A percentile compares a stretch with the other conserved stretches of the same genome.
Conservation (phyloP, 176 grass and related monocot genomes). For the Dendrocalamus sinicus region DNA sequence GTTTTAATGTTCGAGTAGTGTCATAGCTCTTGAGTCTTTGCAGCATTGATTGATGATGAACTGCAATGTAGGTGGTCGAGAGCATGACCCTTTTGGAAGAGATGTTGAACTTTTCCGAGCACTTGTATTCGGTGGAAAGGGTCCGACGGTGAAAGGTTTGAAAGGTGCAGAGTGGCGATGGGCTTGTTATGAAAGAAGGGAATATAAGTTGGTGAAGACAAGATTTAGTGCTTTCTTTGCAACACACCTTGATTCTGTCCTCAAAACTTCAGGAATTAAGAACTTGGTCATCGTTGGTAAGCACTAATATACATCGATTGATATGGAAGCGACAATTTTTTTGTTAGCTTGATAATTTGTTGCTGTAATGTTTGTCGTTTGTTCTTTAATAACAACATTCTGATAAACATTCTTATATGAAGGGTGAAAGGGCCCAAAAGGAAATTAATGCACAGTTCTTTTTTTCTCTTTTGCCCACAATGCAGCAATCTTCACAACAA, state of each 20-base stretch:
- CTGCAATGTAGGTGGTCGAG: neutral
- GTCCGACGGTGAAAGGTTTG: conserved; percentile 70
- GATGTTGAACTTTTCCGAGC: conserved; percentile 89
- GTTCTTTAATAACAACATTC: neutral
- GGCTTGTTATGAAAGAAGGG: conserved; percentile 75
- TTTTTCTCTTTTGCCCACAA: no score
- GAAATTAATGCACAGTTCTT: no score
- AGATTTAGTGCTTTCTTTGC: conserved; percentile 93
- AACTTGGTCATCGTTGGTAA: conserved; percentile 84
- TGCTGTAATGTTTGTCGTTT: neutral
- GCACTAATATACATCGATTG: neutral
- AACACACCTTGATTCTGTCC: conserved; percentile 77
- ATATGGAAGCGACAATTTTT: neutral
- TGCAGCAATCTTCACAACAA: neutral
- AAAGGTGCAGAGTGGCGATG: conserved; percentile 80
- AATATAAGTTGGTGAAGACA: conserved; percentile 90
- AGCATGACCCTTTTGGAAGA: conserved; percentile 67
- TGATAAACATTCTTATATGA: neutral
- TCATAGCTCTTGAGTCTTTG: no score
- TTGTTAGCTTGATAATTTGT: neutral
- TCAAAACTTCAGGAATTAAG: conserved; percentile 74
- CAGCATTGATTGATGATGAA: neutral
- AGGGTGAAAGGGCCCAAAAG: neutral
- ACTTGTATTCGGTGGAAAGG: conserved; percentile 73
- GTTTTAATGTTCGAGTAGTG: no score